phyloP scores from a whole-genome alignment of 1,284 basidiomycete species.

The Boletus mariae region DNA sequence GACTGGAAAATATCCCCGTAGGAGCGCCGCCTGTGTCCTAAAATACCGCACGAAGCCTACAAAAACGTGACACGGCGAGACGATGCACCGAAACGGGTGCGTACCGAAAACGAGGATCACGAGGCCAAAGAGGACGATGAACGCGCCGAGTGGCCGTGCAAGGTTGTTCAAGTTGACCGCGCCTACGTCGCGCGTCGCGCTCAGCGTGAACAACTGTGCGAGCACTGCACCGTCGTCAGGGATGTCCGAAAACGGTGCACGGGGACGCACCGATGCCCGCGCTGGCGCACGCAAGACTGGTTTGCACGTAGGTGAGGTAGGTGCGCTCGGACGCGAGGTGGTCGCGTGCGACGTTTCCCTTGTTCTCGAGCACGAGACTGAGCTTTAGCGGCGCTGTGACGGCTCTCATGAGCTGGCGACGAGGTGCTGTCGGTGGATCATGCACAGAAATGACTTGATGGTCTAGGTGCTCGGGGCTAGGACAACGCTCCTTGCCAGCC shows the following conservation, averaged over 20 bases:
- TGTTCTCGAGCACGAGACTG: conserved; percentile 30
- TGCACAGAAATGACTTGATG: no score
- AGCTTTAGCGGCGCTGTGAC: conserved; percentile 7
- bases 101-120: conserved; percentile 24
- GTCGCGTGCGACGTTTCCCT: conserved; percentile 36
- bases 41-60: conserved; percentile 27
- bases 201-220: conserved; percentile 26
- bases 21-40: conserved; percentile 25
- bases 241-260: background rate
- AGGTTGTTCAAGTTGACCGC: conserved; percentile 1
- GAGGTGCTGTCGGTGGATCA: background rate
- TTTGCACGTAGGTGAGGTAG: conserved; percentile 41
- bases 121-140: conserved; percentile 23
- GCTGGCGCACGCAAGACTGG: conserved; percentile 38
- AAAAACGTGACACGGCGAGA: background rate
- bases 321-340: conserved; percentile 42
- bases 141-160: conserved; percentile 27
- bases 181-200: background rate
- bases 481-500: no score
- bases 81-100: background rate
- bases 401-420: background rate
- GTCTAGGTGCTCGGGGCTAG: no score
- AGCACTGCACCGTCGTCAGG: conserved; percentile 15
- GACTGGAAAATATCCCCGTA: conserved; percentile 27
- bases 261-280: conserved; percentile 36